Evolutionary conservation across 805 yeast species (phyloP), one percentile per base, ranked within the genome.

Genomic region (Cephaloascus fragrans): DNA sequence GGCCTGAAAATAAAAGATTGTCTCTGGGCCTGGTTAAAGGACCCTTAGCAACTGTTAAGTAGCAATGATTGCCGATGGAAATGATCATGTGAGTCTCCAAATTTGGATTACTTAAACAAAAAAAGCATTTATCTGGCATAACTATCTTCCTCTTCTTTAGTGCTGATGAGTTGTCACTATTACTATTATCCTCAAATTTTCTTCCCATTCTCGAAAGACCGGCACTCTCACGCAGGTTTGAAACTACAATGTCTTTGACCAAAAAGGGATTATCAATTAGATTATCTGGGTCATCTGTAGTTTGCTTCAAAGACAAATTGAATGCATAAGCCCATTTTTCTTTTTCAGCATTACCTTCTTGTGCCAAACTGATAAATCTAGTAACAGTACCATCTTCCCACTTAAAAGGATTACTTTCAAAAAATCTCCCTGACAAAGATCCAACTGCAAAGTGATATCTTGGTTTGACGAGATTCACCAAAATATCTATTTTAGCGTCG

Each of bases 11-110:
- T 6, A 64, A 61, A 3, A 71, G 57, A 3, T 61, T 58, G 12
- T 62, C 62, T 9, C 54, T 57, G 1, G 80, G 74, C 19, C 69
- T 57, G 2, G 84, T 74, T 16, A 88, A 57, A 0, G 97, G 96
- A 0, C 97, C 97, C 51, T 83, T 87, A 0, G 95, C 94, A 14
- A 80, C 67, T 0, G 96, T 80, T 41, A 88, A 37, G 53, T 87
- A 88, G 0, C 77, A 60, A 35, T 65, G 62, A 10, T 71, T 69
- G 0, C 85, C 90, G 38, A 89, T 81, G 0, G 93, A 74, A 1
- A 87, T 69, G 10, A 88, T 75, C 82, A 89, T 77, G 55, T 87
- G 94, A 2, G 83, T 67, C 46, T 82, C 89, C 4, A 83, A 69
- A 12, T 78, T 71, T 0, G 95, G 83, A 50, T 85, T 86, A 1